Conservation (phyloP, 2,329 filamentous ascomycete genomes). For the Pochonia chlamydosporia region DNA sequence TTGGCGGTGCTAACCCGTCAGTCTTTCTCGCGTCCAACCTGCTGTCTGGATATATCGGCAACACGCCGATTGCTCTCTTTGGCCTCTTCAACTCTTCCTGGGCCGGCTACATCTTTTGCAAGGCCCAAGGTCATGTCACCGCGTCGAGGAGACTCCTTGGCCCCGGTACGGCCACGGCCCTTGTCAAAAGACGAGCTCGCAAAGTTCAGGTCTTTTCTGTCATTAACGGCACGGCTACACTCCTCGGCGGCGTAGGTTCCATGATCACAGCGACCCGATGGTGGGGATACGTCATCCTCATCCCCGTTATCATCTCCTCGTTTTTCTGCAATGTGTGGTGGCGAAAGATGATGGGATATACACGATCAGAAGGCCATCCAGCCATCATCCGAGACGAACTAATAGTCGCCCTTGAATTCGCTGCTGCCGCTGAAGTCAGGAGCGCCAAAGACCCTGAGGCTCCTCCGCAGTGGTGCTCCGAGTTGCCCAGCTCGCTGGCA, state of each 20-base stretch:
- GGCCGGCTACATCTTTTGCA: constrained; percentile 36
- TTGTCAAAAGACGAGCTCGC: constrained; percentile 30
- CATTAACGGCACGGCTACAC: constrained; percentile 37
- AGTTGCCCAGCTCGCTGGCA: constrained; percentile 8
- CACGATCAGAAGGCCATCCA: constrained; percentile 8
- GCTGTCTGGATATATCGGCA: constrained; percentile 50
- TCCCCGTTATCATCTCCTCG: constrained; percentile 42
- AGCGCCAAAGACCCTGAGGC: constrained; percentile 5
- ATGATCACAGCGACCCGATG: constrained; percentile 44
- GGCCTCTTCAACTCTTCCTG: constrained; percentile 43
- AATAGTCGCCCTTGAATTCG: constrained; percentile 14
- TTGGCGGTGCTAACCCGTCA: constrained; percentile 36
- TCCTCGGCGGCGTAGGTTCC: constrained; percentile 42
- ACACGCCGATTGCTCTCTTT: constrained; percentile 41
- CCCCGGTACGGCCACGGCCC: constrained; percentile 16
- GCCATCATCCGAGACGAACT: constrained; percentile 9
- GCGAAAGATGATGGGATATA: constrained; percentile 39
- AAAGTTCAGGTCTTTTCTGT: constrained; percentile 38
- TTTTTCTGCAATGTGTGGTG: constrained; percentile 44
- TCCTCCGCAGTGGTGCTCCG: constrained; percentile 9
- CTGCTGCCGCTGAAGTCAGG: constrained; percentile 11
- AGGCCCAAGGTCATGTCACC: constrained; percentile 31
- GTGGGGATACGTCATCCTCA: constrained; percentile 47
- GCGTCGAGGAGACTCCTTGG: constrained; percentile 20
- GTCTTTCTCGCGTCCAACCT: constrained; percentile 45